Conservation (phyloP, 2,329 filamentous ascomycete species). For the Camillea tinctor region DNA sequence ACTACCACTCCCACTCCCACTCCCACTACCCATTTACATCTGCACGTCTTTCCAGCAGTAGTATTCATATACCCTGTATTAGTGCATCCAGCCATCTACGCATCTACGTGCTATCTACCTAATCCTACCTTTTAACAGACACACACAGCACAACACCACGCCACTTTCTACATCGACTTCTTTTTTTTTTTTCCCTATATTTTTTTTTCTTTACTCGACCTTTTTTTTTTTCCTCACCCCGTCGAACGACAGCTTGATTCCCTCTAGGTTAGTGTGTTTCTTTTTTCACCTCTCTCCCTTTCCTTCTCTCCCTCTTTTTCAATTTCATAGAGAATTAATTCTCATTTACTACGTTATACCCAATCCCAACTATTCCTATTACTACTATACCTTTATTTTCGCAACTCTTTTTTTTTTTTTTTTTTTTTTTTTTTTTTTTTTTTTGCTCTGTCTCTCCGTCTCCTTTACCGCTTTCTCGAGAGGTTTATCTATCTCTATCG, state of each 20-base stretch:
- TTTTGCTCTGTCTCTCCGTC: background rate
- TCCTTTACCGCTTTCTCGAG: background rate
- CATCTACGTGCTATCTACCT: background rate
- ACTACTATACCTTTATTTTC: background rate
- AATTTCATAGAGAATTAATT: no score
- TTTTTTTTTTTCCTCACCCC: no score
- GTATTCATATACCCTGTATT: no score
- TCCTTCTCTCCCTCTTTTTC: background rate
- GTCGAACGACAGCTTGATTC: background rate
- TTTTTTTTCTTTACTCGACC: background rate
- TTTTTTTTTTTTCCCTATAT: background rate
- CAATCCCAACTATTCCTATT: background rate
- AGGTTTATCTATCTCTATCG: no score
- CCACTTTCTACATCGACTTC: no score
- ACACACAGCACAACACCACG: no score
- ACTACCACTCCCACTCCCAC: no score
- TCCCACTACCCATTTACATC: no score
- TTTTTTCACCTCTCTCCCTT: no score
- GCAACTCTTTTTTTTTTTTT: background rate
- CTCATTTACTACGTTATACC: no score
- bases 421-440: background rate
- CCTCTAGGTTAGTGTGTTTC: background rate
- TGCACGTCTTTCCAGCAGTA: no score
- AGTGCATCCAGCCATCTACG: background rate
- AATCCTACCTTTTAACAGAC: no score